phyloP scores from a whole-genome alignment of 2,329 filamentous ascomycete genomes.

The Penicillium sp. region DNA sequence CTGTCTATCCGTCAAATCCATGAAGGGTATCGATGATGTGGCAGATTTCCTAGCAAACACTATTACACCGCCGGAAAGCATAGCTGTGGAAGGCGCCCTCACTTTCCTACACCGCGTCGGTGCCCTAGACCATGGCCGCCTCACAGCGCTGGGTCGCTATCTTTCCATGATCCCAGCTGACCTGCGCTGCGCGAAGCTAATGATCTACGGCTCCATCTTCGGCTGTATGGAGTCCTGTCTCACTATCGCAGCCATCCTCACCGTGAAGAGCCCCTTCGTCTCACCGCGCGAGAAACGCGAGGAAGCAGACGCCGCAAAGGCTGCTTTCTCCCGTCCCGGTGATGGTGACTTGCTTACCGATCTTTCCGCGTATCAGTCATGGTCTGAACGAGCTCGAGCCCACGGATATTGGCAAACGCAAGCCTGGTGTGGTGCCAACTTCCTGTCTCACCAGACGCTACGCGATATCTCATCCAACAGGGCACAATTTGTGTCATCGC shows the following conservation, averaged over 20 bases:
- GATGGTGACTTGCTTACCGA: conserved; percentile 91
- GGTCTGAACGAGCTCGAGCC: conserved; percentile 68
- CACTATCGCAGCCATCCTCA: conserved; percentile 90
- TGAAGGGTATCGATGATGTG: conserved; percentile 81
- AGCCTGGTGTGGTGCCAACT: conserved; percentile 81
- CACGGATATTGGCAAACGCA: conserved; percentile 53
- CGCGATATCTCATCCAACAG: conserved; percentile 86
- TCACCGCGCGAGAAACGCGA: conserved; percentile 82
- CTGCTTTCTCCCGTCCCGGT: conserved; percentile 67
- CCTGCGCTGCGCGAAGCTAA: conserved; percentile 87
- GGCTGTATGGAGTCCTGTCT: conserved; percentile 87
- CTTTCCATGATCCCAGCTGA: conserved; percentile 95
- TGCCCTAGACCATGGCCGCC: conserved; percentile 79
- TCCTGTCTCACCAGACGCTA: conserved; percentile 79
- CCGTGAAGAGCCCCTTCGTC: conserved; percentile 82
- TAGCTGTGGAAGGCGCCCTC: conserved; percentile 85
- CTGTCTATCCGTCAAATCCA: conserved; percentile 90
- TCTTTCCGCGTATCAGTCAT: conserved; percentile 79
- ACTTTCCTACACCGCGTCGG: conserved; percentile 81
- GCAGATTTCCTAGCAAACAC: conserved; percentile 79
- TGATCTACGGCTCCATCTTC: conserved; percentile 94
- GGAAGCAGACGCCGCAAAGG: conserved; percentile 74
- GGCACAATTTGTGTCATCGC: conserved; percentile 79
- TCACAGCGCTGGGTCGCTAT: conserved; percentile 89
- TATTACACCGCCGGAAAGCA: conserved; percentile 82